Conservation (phyloP, 2,329 filamentous ascomycete genomes). For the Remersonia thermophila region DNA sequence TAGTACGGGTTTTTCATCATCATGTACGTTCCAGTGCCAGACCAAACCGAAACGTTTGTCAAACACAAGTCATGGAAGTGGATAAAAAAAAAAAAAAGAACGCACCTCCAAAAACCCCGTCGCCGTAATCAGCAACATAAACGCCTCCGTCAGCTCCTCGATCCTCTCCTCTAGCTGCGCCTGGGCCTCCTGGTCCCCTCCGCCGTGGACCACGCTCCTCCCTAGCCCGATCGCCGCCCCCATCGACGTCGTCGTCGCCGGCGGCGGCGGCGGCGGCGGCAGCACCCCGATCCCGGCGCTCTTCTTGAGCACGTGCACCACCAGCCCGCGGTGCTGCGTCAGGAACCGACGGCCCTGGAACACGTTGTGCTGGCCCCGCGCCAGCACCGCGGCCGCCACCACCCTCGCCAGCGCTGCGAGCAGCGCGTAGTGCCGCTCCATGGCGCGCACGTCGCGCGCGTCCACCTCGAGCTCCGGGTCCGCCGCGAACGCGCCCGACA, state of each 20-base stretch:
- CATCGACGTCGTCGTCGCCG: not conserved
- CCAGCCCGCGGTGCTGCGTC: conserved; percentile 66
- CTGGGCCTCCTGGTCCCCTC: conserved; percentile 12
- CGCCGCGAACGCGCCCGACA: conserved; percentile 73
- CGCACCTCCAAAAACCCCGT: conserved; percentile 79
- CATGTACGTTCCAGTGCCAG: too few species aligned
- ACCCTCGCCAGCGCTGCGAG: conserved; percentile 71
- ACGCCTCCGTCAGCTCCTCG: conserved; percentile 69
- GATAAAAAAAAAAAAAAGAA: conserved; percentile 8
- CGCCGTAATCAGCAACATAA: conserved; percentile 69
- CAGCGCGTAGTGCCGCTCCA: conserved; percentile 73
- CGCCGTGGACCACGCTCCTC: not conserved
- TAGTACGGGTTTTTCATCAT: too few species aligned
- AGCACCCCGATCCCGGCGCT: conserved; percentile 59
- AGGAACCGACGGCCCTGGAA: conserved; percentile 71
- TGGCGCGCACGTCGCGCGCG: conserved; percentile 53
- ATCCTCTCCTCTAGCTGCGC: conserved; percentile 47
- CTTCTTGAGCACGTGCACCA: conserved; percentile 82
- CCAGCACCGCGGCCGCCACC: conserved; percentile 68
- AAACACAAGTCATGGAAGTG: not conserved
- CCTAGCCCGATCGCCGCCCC: too few species aligned
- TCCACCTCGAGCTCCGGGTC: conserved; percentile 87
- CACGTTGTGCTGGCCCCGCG: conserved; percentile 71
- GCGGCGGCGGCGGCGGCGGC: too few species aligned
- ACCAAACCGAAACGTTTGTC: too few species aligned